These are phyloP conservation scores for Cymbopogon citratus DNA, from an alignment of 176 grass and related monocot genomes.

Conservation along the genomic window DNA sequence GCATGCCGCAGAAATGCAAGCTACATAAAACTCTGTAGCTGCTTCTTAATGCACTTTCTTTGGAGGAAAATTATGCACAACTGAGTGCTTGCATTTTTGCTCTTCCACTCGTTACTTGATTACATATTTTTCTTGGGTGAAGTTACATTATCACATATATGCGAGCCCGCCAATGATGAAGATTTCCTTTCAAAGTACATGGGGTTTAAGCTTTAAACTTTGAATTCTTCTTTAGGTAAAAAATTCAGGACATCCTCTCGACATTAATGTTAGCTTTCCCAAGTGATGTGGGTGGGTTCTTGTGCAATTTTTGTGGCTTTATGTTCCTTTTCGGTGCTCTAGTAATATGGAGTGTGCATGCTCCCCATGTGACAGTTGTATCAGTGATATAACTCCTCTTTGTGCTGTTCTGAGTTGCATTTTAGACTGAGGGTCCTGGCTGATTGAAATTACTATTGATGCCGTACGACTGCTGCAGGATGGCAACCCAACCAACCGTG, in stretches of 20 bases:
- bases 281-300: neutral
- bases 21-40: neutral
- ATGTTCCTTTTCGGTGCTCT: neutral
- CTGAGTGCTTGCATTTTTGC: neutral
- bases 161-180: neutral
- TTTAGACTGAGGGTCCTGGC: neutral
- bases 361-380: neutral
- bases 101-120: neutral
- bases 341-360: neutral
- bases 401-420: neutral
- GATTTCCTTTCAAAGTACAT: neutral
- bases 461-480: constrained; percentile 38
- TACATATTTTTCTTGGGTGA: neutral
- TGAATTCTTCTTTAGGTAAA: neutral
- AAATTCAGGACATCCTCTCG: neutral
- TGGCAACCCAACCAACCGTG: constrained; percentile 49
- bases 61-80: neutral
- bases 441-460: constrained; percentile 3
- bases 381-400: neutral
- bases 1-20: neutral
- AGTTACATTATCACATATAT: neutral
- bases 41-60: neutral
- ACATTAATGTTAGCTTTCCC: neutral
- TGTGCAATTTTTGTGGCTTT: neutral
- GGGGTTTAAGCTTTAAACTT: neutral